Evolutionary conservation across 352 stramenopile species (phyloP), one percentile per base, ranked within the genome.

Genomic region (Thraustochytrium striatum): DNA sequence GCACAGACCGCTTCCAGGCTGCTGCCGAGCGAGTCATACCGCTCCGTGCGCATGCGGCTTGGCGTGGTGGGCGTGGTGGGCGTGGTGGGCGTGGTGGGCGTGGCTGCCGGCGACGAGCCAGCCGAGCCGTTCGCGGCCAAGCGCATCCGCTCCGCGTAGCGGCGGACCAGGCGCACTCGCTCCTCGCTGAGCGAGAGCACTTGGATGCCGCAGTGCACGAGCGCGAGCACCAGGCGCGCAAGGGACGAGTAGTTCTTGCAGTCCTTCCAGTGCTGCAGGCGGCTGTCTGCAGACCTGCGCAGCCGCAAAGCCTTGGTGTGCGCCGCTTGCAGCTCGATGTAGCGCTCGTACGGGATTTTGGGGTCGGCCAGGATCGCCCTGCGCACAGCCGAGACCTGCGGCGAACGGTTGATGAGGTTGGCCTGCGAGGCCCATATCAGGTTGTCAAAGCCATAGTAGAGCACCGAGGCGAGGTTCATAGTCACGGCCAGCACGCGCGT

Each of bases 381-480:
- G 0, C 59, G 21, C 13, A 70, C n/a, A n/a, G 50, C 59, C 7
- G 41, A n/a, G 21, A 79, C 57, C 16, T 32, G 38, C 28, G 70
- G 55, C 11, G 39, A 53, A 9, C 70, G 70, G 38, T 80, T 80
- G 47, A 80, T 75, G 28, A 80, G 55, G 58, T 75, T 75, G 19
- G 58, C 9, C 58, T 80, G 70, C 30, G 70, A 28, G 16, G 70
- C 70, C 70, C 70, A 80, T 25, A 80, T 25, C 41, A 80, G 50
- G 38, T 80, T 80, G 58, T 80, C 70, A 25, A 70, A 80, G 16
- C 79, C 28, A 7, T 80, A 80, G 58, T 80, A 80, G 32, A 52
- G 58, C 19, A 57, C 50, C 8, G 70, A 69, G 61, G 79, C 79
- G 41, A 39, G n/a, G 57, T 80, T 69, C 70, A 80, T 80, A 16